phyloP scores from a whole-genome alignment of 2,329 filamentous ascomycete species.

The Aureobasidium vineae region DNA sequence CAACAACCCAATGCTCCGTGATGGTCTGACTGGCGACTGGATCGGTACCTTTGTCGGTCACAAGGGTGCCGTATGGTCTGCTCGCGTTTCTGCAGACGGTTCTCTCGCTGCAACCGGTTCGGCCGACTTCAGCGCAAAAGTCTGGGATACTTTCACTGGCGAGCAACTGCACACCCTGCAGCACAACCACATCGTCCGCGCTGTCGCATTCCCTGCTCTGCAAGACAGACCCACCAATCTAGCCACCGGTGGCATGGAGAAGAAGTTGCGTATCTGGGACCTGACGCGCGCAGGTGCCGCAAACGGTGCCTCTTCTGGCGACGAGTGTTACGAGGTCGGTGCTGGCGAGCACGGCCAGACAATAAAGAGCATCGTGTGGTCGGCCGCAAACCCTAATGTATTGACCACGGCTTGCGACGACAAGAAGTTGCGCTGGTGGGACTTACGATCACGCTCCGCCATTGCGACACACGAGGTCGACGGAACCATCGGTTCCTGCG shows the following conservation, averaged over 20 bases:
- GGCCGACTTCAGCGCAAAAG: slow-evolving; percentile 86
- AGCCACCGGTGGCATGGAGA: slow-evolving; percentile 92
- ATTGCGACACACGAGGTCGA: slow-evolving; percentile 77
- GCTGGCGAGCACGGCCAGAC: slow-evolving; percentile 77
- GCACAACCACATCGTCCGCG: slow-evolving; percentile 93
- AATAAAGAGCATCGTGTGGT: slow-evolving; percentile 96
- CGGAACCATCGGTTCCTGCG: slow-evolving; percentile 85
- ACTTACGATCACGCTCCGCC: slow-evolving; percentile 72
- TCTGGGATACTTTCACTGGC: slow-evolving; percentile 96
- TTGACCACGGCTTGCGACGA: slow-evolving; percentile 88
- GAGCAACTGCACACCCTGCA: slow-evolving; percentile 83
- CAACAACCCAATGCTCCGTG: slow-evolving; percentile 96
- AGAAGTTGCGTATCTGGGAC: slow-evolving; percentile 93
- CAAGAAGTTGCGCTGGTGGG: slow-evolving; percentile 92
- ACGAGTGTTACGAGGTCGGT: slow-evolving; percentile 73
- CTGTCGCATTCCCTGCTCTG: slow-evolving; percentile 74
- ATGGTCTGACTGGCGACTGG: slow-evolving; percentile 95
- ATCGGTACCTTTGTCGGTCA: slow-evolving; percentile 98
- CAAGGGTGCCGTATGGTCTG: slow-evolving; percentile 98
- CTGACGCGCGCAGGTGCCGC: slow-evolving; percentile 62
- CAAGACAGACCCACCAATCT: slow-evolving; percentile 68
- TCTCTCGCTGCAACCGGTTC: slow-evolving; percentile 87
- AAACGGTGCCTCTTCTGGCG: slow-evolving; percentile 22
- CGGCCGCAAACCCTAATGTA: slow-evolving; percentile 75
- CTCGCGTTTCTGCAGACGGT: slow-evolving; percentile 83